Base-by-base conservation (phyloP, 495 filamentous ascomycete species). In the Aspergillus carlsbadensis region DNA sequence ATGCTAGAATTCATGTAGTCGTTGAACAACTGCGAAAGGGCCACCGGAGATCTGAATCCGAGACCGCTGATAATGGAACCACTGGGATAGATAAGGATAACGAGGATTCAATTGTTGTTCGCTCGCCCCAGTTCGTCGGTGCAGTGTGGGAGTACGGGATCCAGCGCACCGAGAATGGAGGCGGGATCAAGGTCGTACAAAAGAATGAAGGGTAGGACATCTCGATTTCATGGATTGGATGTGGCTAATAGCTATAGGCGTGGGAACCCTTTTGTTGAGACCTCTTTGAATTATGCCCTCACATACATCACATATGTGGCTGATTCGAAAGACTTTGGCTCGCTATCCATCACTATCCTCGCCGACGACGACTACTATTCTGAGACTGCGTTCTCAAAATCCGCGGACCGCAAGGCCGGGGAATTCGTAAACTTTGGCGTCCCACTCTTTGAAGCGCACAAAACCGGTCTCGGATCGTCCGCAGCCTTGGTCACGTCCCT, bases 351-450 rank as follows among this genome's bases (percentile, higher is more conserved):
- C 63, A 94, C 90, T 47, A 94, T 98, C 70, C 79, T 97, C 18
- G 94, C 95, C 24, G 91, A 96, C 73, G 90, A 88, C 63, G 90
- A 96, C 77, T 98, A 98, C 79, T 98, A 98, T 76, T 97, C 94
- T 2, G 87, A 90, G 36, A 76, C 85, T 22, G 63, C 75, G 35
- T 62, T 73, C 50, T 66, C 74, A 44, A 72, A 57, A 47, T 64
- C 58, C n/a, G 52, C 62, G 2, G 63, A 57, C 1, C 41, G 61
- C 7, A 62, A 71, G 6, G 59, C 61, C 10, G 53, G 66, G 14
- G 61, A 64, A 53, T 98, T 98, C 76, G 80, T 82, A 49, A 78
- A 87, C 60, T 96, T 96, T 75, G 78, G 81, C 36, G 87, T 91
- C 31, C 83, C 87, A 17, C 81, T 98, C 10, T 66, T 74, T 39